Evolutionary conservation across 108 stramenopile species (phyloP).

Genomic region (Skeletonema marinoi): DNA sequence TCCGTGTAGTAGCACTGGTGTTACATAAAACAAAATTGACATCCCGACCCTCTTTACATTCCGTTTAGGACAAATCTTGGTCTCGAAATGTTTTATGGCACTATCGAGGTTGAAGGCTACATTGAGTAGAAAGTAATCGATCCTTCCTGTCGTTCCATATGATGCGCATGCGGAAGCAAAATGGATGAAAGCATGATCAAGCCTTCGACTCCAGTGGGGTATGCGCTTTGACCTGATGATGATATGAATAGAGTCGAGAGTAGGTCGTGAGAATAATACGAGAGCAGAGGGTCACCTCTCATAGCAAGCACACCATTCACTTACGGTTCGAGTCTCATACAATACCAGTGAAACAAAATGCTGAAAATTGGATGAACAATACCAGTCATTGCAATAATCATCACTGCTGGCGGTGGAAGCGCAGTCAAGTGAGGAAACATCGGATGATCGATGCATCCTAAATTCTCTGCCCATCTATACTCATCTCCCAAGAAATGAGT

Average conservation of each 20-base stretch:
- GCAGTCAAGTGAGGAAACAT: constrained; percentile 66
- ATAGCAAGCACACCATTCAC: not conserved
- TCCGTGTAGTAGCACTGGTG: constrained; percentile 54
- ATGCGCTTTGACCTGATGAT: constrained; percentile 55
- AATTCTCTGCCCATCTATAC: constrained; percentile 3
- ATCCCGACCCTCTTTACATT: constrained; percentile 62
- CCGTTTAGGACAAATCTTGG: constrained; percentile 47
- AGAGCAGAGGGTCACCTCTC: constrained; percentile 46
- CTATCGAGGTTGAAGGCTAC: constrained; percentile 63
- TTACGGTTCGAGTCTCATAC: constrained; percentile 49
- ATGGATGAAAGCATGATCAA: constrained; percentile 85
- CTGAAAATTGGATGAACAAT: not conserved
- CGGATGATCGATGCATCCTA: constrained; percentile 43
- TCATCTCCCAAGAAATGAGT: constrained; percentile 1
- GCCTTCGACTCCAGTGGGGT: constrained; percentile 79
- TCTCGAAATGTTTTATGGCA: constrained; percentile 61
- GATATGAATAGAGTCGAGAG: constrained; percentile 59
- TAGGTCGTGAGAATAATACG: constrained; percentile 74
- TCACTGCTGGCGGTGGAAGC: constrained; percentile 52
- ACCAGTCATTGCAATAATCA: not conserved
- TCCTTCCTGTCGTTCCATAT: constrained; percentile 64
- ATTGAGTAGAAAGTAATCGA: constrained; percentile 66
- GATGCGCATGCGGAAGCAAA: constrained; percentile 59
- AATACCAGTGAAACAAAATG: constrained; percentile 25
- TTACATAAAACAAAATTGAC: too few relatives aligned